A percentile compares a stretch with the other conserved stretches of the same genome.
Conservation (phyloP, 78 protist species). For the Dictyostelium purpureum region DNA sequence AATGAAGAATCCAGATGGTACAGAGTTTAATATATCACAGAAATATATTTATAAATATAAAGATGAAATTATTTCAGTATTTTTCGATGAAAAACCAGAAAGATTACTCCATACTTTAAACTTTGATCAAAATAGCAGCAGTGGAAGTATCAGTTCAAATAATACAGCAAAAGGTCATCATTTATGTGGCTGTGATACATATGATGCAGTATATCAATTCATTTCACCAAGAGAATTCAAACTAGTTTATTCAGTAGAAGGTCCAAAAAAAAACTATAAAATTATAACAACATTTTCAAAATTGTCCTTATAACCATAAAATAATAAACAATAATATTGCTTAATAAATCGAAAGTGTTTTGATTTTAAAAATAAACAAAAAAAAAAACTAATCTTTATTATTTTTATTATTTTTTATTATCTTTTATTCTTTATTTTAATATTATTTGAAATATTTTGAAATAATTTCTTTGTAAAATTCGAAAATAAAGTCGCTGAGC, state of each 20-base stretch:
- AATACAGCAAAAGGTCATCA: conserved; percentile 46
- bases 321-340: no score
- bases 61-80: conserved; percentile 28
- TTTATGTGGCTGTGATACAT: conserved; percentile 14
- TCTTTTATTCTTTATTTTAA: no score
- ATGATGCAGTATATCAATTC: conserved; percentile 35
- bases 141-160: neutral
- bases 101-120: conserved; percentile 34
- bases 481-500: no score
- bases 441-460: no score
- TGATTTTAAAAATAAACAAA: no score
- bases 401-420: no score
- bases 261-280: conserved; percentile 54
- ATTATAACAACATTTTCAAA: conserved; percentile 37
- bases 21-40: neutral
- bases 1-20: conserved; percentile 1
- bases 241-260: conserved; percentile 11
- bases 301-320: no score
- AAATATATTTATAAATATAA: conserved; percentile 10
- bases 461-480: no score
- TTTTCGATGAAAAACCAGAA: conserved; percentile 31
- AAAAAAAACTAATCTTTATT: no score
- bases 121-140: neutral
- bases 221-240: conserved; percentile 3
- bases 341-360: neutral